Percentiles rank a stretch among this genome's conserved stretches.
These are phyloP conservation scores for Solanum hybrid DNA, from an alignment of 305 asterid species.

Conservation along the genomic window DNA sequence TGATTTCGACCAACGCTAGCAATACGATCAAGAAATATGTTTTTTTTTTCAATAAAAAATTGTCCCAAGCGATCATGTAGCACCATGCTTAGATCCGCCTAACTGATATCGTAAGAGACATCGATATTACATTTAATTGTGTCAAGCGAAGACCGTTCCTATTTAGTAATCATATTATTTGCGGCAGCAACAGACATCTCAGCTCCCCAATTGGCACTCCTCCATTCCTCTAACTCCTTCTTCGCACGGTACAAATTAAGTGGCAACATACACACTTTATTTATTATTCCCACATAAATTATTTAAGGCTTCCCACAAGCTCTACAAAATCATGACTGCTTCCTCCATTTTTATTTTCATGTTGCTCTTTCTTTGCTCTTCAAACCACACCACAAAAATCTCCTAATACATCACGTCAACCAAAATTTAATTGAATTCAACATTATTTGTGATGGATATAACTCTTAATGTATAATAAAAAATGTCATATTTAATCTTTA, in stretches of 20 bases:
- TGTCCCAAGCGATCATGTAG: background rate
- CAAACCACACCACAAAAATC: background rate
- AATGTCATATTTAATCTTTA: background rate
- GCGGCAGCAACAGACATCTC: accelerated
- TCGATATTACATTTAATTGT: background rate
- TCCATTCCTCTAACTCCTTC: background rate
- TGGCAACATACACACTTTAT: background rate
- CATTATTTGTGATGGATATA: background rate
- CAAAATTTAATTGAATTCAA: background rate
- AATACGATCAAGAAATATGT: too few species aligned
- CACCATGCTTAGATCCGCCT: too few species aligned
- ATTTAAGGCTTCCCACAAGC: too few species aligned
- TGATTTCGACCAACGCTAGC: background rate
- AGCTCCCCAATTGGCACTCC: background rate
- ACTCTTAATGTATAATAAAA: too few species aligned
- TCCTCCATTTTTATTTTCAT: background rate
- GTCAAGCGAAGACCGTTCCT: background rate
- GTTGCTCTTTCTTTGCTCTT: background rate
- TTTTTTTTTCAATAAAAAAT: too few species aligned
- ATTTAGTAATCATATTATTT: background rate
- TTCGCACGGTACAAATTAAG: background rate
- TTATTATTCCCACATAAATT: too few species aligned
- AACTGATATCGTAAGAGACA: too few species aligned
- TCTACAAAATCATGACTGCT: background rate
- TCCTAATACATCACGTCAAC: background rate